Base-by-base conservation (phyloP, 768 basidiomycete genomes). In the Wakefieldia striispora region DNA sequence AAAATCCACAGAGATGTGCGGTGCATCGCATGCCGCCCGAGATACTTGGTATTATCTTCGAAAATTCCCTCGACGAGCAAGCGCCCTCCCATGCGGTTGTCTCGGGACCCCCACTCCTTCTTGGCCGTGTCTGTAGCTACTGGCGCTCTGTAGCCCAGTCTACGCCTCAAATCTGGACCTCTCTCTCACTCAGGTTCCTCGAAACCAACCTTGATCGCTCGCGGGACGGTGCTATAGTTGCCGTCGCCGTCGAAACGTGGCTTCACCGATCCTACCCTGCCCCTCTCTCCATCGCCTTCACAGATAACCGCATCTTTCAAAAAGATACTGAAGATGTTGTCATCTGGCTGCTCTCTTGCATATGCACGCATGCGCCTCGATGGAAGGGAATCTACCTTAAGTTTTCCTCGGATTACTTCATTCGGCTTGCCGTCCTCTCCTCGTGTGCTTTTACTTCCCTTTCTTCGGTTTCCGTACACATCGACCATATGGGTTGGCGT, bases 41-140 rank as follows among this genome's bases (percentile, higher is more conserved):
- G 68, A 67, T 82, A 78, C 56, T 76, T 2, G 53, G 56, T 14
- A 54, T 56, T 21, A 59, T 65, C 6, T 65, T 65, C 31, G 61
- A 65, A 48, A 37, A 39, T 17, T 65, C 54, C 31, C 40, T 63
- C 16, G 45, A 53, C 31, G 40, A 31, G 24, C 34, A 34, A 1
- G 33, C 41, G 14, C 21, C 47, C 16, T 43, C 51, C 35, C 21
- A 33, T 1, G 44, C 36, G 11, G 31, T 43, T 6, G 23, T 55
- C 8, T 49, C 55, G 3, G 47, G 57, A 27, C 23, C 55, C 4
- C 65, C 67, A 2, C 62, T 68, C 17, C 55, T 63, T 17, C 55
- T 68, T 12, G 56, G 56, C 1, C 58, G 47, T 7, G 53, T 68
- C 24, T 68, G 67, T 43, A 40, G 55, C 1, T 48, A 54, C 45